Evolutionary conservation across 352 stramenopile species (phyloP).

Genomic region (Phytophthora citrophthora): DNA sequence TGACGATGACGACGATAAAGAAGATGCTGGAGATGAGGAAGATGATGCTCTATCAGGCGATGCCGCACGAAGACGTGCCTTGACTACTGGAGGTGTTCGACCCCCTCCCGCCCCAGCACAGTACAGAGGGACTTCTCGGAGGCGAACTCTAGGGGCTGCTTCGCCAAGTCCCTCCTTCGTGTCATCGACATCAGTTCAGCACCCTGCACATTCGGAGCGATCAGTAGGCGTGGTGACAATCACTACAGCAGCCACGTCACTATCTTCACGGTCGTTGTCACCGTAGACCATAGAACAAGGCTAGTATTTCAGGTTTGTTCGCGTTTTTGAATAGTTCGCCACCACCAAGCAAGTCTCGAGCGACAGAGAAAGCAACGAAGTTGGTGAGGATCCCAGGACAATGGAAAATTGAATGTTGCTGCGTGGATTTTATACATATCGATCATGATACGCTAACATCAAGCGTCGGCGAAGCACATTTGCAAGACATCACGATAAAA

Average conservation of each 20-base stretch:
- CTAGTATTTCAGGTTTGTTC: constrained; percentile 16
- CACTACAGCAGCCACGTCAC: constrained; percentile 26
- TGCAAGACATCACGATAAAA: constrained; percentile 28
- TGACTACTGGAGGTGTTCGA: constrained; percentile 19
- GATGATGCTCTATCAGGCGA: constrained; percentile 17
- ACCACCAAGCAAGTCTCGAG: constrained; percentile 18
- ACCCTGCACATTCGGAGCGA: constrained; percentile 22
- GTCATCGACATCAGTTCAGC: constrained; percentile 34
- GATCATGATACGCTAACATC: neutral
- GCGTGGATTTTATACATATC: neutral
- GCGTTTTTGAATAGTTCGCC: constrained; percentile 20
- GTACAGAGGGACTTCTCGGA: constrained; percentile 5
- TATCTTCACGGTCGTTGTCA: constrained; percentile 20
- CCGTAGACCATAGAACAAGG: constrained; percentile 21
- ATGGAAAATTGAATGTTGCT: constrained; percentile 21
- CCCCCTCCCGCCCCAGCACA: constrained; percentile 13
- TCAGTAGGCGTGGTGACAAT: constrained; percentile 26
- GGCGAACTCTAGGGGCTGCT: constrained; percentile 26
- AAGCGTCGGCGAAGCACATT: constrained; percentile 1
- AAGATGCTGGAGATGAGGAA: constrained; percentile 32
- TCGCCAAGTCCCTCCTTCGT: constrained; percentile 23
- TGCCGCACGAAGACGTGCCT: constrained; percentile 28
- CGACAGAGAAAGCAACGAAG: constrained; percentile 13
- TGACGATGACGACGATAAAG: constrained; percentile 30
- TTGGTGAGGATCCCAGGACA: constrained; percentile 24